Evolutionary conservation across 2,329 filamentous ascomycete species (phyloP).

Genomic region (Neocatenulostroma microsporum): DNA sequence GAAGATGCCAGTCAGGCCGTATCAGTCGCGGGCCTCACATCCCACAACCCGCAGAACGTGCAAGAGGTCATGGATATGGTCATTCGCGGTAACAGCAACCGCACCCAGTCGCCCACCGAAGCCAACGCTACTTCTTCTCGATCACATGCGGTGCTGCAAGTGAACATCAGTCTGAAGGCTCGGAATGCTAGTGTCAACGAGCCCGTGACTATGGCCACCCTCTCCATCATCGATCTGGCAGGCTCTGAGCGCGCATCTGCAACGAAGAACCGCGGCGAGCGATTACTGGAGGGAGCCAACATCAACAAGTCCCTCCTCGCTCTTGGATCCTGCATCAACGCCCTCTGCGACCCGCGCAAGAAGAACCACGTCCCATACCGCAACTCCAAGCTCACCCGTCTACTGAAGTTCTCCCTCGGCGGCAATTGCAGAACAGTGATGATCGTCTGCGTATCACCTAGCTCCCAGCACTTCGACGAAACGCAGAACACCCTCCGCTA

Average conservation of each 20-base stretch:
- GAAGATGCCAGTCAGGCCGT: constrained; percentile 93
- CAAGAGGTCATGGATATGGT: constrained; percentile 99
- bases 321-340: constrained; percentile 95
- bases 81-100: constrained; percentile 83
- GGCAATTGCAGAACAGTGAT: constrained; percentile 99
- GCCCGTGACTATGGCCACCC: constrained; percentile 93
- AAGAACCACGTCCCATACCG: constrained; percentile 92
- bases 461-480: constrained; percentile 93
- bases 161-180: constrained; percentile 92
- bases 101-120: constrained; percentile 93
- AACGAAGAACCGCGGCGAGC: constrained; percentile 90
- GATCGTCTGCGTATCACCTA: constrained; percentile 98
- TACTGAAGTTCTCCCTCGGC: constrained; percentile 93
- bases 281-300: constrained; percentile 88
- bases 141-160: constrained; percentile 93
- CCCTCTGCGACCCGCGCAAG: constrained; percentile 85
- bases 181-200: constrained; percentile 87
- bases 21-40: constrained; percentile 82
- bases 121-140: constrained; percentile 96
- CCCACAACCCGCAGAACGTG: constrained; percentile 82
- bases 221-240: constrained; percentile 96
- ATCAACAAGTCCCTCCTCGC: constrained; percentile 98
- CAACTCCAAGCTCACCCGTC: constrained; percentile 91
- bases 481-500: constrained; percentile 97
- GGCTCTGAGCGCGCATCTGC: constrained; percentile 93